Evolutionary conservation across 768 basidiomycete genomes (phyloP).

Genomic region (Psilocybe azurescens): DNA sequence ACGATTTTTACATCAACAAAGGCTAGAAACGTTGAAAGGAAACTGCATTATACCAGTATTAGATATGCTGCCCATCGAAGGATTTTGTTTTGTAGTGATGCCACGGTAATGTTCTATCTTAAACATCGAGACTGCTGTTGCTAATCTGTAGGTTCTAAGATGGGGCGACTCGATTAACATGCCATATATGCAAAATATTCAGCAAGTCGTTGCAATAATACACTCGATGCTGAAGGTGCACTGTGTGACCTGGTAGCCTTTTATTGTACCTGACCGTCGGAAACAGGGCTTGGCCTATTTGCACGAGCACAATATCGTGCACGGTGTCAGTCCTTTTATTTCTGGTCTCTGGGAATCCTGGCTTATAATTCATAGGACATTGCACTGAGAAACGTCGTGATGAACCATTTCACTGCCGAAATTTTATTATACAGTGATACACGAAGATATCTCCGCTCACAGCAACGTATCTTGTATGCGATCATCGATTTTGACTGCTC

Average conservation of each 20-base stretch:
- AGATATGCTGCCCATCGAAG: constrained; percentile 29
- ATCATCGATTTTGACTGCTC: background rate
- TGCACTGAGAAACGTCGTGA: constrained; percentile 19
- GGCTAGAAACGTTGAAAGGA: background rate
- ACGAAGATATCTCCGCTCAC: constrained; percentile 8
- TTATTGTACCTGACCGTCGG: background rate
- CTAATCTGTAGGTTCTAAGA: constrained; percentile 11
- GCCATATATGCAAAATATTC: background rate
- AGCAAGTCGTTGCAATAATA: constrained; percentile 19
- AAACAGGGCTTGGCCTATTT: constrained; percentile 24
- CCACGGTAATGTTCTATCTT: constrained; percentile 23
- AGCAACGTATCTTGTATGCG: constrained; percentile 12
- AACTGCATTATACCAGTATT: constrained; percentile 30
- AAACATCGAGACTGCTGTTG: background rate
- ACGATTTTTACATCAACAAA: constrained; percentile 22
- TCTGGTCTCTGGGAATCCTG: background rate
- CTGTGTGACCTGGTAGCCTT: background rate
- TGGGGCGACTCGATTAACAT: constrained; percentile 10
- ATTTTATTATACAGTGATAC: background rate
- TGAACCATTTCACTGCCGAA: constrained; percentile 18
- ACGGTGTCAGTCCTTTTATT: constrained; percentile 16
- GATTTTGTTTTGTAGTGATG: constrained; percentile 32
- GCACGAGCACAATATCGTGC: constrained; percentile 25
- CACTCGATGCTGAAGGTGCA: constrained; percentile 21
- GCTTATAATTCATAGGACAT: constrained; percentile 10